A percentile compares a stretch with the other conserved stretches of the same genome.
phyloP scores from a whole-genome alignment of 202 grass and related monocot genomes.

The Hordeum pubiflorum region DNA sequence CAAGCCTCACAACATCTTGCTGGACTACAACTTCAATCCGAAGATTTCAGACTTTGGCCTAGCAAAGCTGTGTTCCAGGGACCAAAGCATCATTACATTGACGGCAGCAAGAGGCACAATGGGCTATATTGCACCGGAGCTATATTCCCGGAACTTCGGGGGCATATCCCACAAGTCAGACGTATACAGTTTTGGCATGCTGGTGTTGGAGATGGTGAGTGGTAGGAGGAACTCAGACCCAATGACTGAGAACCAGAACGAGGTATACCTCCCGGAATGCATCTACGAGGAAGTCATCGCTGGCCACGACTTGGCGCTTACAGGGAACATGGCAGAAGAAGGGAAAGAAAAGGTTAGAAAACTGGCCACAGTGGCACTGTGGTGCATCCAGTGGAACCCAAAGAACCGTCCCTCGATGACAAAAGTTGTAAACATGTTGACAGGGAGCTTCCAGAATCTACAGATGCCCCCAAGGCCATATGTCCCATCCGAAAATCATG shows the following conservation, averaged over 20 bases:
- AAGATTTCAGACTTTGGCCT: too few species aligned
- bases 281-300: background rate
- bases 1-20: too few species aligned
- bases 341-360: background rate
- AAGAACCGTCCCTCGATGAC: background rate
- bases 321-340: background rate
- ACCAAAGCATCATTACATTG: constrained; percentile 28
- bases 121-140: constrained; percentile 49
- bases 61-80: too few species aligned
- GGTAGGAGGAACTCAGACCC: background rate
- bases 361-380: background rate
- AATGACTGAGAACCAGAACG: background rate
- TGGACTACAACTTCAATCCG: too few species aligned
- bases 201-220: background rate
- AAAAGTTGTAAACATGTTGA: background rate
- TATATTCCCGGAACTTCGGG: constrained; percentile 50
- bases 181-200: constrained; percentile 25
- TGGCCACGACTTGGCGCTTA: background rate
- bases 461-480: background rate
- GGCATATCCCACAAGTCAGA: constrained; percentile 42
- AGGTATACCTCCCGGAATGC: background rate
- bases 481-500: background rate
- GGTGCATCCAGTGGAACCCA: background rate
- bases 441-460: background rate
- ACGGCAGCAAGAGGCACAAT: constrained; percentile 50